These are phyloP conservation scores for Tricholoma sp. DNA, from an alignment of 768 basidiomycete species.

Conservation along the genomic window DNA sequence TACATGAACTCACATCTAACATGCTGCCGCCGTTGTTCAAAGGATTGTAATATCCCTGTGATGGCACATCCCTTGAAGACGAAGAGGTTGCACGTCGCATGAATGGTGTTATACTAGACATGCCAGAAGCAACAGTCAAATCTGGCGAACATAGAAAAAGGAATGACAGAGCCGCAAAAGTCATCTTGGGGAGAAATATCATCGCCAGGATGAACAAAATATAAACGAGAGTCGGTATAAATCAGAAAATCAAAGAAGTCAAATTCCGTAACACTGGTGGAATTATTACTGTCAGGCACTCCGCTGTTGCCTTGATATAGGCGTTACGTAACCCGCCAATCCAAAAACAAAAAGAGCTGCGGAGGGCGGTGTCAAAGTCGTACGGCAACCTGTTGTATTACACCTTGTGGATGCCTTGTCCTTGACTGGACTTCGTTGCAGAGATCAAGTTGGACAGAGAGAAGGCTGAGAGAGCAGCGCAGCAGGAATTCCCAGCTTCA, in stretches of 20 bases:
- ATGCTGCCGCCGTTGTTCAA: conserved; percentile 53
- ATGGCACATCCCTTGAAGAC: conserved; percentile 34
- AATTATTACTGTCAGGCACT: too few species aligned
- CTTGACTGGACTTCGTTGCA: too few species aligned
- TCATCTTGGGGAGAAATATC: conserved; percentile 4
- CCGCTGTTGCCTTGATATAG: not conserved
- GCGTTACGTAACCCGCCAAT: not conserved
- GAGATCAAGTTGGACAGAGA: too few species aligned
- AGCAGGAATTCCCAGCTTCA: too few species aligned
- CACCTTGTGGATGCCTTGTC: too few species aligned
- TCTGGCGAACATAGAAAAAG: conserved; percentile 26
- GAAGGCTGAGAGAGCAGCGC: too few species aligned
- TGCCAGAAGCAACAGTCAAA: conserved; percentile 12
- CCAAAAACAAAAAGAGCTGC: not conserved
- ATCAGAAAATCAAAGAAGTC: too few species aligned
- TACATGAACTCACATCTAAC: conserved; percentile 54
- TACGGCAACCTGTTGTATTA: too few species aligned
- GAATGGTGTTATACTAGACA: not conserved
- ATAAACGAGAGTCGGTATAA: too few species aligned
- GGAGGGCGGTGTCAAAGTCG: too few species aligned
- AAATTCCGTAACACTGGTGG: too few species aligned
- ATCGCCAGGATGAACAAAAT: not conserved
- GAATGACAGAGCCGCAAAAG: conserved; percentile 18
- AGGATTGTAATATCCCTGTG: conserved; percentile 60
- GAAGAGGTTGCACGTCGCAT: conserved; percentile 9